A percentile compares a stretch with the other conserved stretches of the same genome.
phyloP scores from a whole-genome alignment of 2,329 filamentous ascomycete species.

The Hypoxylon sp. region DNA sequence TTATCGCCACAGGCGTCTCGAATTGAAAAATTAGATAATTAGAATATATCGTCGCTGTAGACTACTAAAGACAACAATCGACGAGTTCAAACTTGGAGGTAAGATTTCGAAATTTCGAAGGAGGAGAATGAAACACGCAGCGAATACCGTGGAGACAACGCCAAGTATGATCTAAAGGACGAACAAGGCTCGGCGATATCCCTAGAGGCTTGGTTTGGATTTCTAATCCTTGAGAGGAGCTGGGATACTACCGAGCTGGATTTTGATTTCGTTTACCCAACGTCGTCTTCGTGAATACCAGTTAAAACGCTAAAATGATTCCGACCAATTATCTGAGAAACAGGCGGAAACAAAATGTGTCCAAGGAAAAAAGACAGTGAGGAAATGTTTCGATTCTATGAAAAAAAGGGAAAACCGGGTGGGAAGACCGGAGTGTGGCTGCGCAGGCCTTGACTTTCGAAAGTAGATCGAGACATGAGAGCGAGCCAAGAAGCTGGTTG shows the following conservation, averaged over 20 bases:
- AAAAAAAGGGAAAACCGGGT: background rate
- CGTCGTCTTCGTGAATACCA: slow-evolving; percentile 10
- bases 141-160: slow-evolving; percentile 13
- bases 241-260: slow-evolving; percentile 24
- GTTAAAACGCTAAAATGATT: slow-evolving; percentile 14
- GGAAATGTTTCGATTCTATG: slow-evolving; percentile 31
- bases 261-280: slow-evolving; percentile 5
- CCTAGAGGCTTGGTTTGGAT: slow-evolving; percentile 34
- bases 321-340: slow-evolving; percentile 23
- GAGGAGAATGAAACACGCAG: slow-evolving; percentile 36
- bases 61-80: slow-evolving; percentile 14
- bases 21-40: slow-evolving; percentile 29
- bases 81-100: slow-evolving; percentile 13
- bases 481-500: background rate
- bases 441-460: slow-evolving; percentile 27
- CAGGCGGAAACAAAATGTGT: slow-evolving; percentile 20
- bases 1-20: slow-evolving; percentile 27
- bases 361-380: slow-evolving; percentile 1
- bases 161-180: slow-evolving; percentile 22
- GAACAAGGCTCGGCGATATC: slow-evolving; percentile 33
- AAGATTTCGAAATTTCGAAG: slow-evolving; percentile 32
- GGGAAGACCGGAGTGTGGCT: slow-evolving; percentile 32
- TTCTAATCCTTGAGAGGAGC: slow-evolving; percentile 30
- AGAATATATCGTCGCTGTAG: slow-evolving; percentile 9
- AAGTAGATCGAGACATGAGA: slow-evolving; percentile 19